A percentile compares a stretch with the other conserved stretches of the same genome.
phyloP scores from a whole-genome alignment of 768 basidiomycete species.

The Galerina marginata region DNA sequence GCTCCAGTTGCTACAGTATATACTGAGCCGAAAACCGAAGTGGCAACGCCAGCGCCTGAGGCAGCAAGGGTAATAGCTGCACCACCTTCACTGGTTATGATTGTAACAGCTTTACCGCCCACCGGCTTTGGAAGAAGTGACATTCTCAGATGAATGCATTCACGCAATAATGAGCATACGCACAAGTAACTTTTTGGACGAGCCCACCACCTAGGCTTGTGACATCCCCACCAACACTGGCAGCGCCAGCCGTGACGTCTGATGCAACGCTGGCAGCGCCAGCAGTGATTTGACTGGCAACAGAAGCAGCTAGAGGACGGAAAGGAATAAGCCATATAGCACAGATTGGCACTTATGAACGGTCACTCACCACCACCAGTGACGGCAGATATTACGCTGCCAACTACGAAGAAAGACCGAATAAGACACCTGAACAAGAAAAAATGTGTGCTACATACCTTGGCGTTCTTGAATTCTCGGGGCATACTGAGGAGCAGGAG shows the following conservation, averaged over 20 bases:
- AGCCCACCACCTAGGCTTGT: constrained; percentile 37
- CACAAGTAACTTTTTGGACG: constrained; percentile 49
- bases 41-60: constrained; percentile 45
- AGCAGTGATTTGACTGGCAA: constrained; percentile 41
- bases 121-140: constrained; percentile 44
- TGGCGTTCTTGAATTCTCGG: constrained; percentile 44
- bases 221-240: constrained; percentile 25
- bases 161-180: constrained; percentile 19
- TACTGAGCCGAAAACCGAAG: constrained; percentile 56
- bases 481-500: constrained; percentile 18
- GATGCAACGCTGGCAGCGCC: constrained; percentile 27
- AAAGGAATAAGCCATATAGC: neutral
- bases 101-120: constrained; percentile 56
- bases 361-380: constrained; percentile 35
- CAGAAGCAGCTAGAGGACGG: constrained; percentile 37
- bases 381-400: constrained; percentile 37
- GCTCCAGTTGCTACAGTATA: constrained; percentile 55
- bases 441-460: constrained; percentile 34
- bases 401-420: constrained; percentile 32
- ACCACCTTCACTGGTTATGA: constrained; percentile 65
- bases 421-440: constrained; percentile 10
- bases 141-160: constrained; percentile 14
- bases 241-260: constrained; percentile 34
- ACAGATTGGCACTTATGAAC: neutral
- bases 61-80: constrained; percentile 62